Evolutionary conservation across 2,329 filamentous ascomycete species (phyloP), one percentile per base, ranked within the genome.

Genomic region (Trichoderma sp.): DNA sequence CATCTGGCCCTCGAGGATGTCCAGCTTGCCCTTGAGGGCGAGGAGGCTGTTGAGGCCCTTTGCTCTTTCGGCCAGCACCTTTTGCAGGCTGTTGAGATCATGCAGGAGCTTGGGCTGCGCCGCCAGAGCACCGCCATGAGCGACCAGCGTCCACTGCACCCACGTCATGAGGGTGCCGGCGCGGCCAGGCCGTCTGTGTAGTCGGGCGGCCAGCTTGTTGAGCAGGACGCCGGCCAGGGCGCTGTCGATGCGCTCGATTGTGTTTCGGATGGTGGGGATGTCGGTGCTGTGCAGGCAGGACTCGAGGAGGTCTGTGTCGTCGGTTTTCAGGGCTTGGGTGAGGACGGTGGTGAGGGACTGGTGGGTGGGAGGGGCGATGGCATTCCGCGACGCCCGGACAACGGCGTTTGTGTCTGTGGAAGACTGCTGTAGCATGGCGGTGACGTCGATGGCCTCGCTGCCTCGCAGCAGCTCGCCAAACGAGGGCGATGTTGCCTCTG

Each of bases 71-170:
- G 93, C 90, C 69, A 98, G 87, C 19, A 98, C 94, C 76, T 91
- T 90, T 78, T 94, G 92, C 65, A 99, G 84, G 48, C 91, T 89
- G 57, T 87, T 85, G 69, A 99, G 86, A 76, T 90, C 90, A 75
- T 90, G 89, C 72, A 95, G 86, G 42, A 97, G 84, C 71, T 94
- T 90, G n/a, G 92, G 89, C 77, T 97, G 92, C 35, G 90, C 90
- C 12, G 94, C 92, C 60, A 99, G 84, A 64, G 94, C 94, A 71
- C 94, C 95, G 72, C 95, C 95, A 76, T 99, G 95, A 2, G 92
- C 90, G 37, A 97, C 89, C 65, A 97, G 87, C 1, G 93, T 94
- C 92, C 93, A 97, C 80, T 97, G 94, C 52, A 98, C 91, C 94
- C 95, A 99, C 17, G 91, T 88, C 86, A 97, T 94, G 35, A 99